Evolutionary conservation across 176 grass and related monocot genomes (phyloP), one percentile per base, ranked within the genome.

Genomic region (Oryza brachyantha): DNA sequence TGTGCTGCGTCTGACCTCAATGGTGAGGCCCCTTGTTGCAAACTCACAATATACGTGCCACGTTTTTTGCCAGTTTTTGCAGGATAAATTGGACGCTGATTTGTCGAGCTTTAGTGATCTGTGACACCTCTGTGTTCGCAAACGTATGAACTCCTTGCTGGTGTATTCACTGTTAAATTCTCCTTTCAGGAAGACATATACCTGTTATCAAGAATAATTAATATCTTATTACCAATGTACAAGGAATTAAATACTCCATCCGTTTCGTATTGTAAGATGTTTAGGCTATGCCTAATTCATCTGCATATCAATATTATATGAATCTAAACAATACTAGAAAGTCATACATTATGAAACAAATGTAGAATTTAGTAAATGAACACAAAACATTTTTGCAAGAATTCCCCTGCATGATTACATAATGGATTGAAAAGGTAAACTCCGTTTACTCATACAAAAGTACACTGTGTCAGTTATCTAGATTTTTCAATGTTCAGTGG

Each of bases 21-120:
- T 48, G 59, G 48, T 37, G 64, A 97, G 72, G 35, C 89, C 95
- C 76, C 72, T 85, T 60, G 87, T 97, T 62, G 85, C 85, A 84
- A 94, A 97, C 79, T 97, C 95, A 82, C 91, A 97, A 39, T 86
- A 97, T 11, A 94, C 67, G 31, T 87, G 80, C 91, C 91, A 97
- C 76, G 66, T 83, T 83, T 86, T 90, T 64, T 81, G 80, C 95
- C 95, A 97, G 74, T 86, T 92, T 73, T 86, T 76, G 75, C 62
- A 92, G 41, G 86, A 74, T 74, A 87, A 74, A 70, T 79, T 81
- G 19, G 36, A 69, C 78, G 78, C 31, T 27, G 67, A 70, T 75
- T 85, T 76, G 45, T 92, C 76, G 45, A 97, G 82, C 74, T 92
- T 97, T 81, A 97, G 78, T 50, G 83, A 94, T 74, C 83, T 97